Conservation (phyloP, 768 basidiomycete genomes). For the Crassisporium funariophilum region DNA sequence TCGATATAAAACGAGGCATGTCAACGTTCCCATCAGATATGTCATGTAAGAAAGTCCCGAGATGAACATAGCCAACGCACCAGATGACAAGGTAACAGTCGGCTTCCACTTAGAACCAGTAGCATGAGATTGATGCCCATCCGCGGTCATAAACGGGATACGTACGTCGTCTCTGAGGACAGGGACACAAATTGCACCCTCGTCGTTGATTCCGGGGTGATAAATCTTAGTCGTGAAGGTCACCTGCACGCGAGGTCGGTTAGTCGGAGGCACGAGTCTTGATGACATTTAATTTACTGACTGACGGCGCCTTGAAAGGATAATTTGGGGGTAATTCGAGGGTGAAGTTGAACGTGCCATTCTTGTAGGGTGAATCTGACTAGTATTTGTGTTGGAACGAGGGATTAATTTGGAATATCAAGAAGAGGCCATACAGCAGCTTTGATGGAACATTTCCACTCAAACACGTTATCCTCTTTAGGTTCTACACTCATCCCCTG, state of each 20-base stretch:
- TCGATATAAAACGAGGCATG: constrained; percentile 7
- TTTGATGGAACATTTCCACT: constrained; percentile 79
- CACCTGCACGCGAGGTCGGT: constrained; percentile 50
- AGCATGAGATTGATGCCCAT: constrained; percentile 8
- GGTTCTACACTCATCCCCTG: constrained; percentile 67
- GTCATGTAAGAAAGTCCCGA: not conserved
- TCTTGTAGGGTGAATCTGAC: constrained; percentile 82
- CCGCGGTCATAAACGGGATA: constrained; percentile 9
- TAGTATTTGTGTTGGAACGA: constrained; percentile 25
- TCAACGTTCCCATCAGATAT: too few relatives aligned
- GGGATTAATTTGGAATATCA: constrained; percentile 1
- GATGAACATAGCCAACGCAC: constrained; percentile 36
- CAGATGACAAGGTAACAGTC: constrained; percentile 69
- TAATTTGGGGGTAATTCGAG: constrained; percentile 76
- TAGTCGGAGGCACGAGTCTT: not conserved
- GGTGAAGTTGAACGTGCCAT: constrained; percentile 76
- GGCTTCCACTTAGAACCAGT: constrained; percentile 76
- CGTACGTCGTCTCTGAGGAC: constrained; percentile 82
- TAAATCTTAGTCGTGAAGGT: constrained; percentile 86
- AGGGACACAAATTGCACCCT: constrained; percentile 83
- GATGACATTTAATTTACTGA: constrained; percentile 32
- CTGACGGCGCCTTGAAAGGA: constrained; percentile 85
- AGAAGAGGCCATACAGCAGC: constrained; percentile 56
- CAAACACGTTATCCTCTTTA: constrained; percentile 70
- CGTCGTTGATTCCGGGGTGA: constrained; percentile 89